A percentile compares a stretch with the other conserved stretches of the same genome.
Evolutionary conservation across 179 eudicot genomes (phyloP).

Genomic region (Pouteria campechiana): DNA sequence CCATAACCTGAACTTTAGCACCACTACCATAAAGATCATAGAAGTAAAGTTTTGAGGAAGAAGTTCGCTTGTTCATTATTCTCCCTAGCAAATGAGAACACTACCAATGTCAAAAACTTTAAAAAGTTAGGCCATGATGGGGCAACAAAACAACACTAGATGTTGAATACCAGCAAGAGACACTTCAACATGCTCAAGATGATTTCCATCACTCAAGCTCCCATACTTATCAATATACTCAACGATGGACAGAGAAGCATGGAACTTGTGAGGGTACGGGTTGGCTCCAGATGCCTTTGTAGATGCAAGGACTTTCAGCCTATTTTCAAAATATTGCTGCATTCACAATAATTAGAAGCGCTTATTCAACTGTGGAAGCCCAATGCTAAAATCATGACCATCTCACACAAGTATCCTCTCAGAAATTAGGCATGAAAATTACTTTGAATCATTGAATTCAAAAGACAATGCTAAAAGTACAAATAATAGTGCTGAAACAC

Average conservation of each 20-base stretch:
- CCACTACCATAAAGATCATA: slow-evolving; percentile 72
- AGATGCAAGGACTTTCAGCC: slow-evolving; percentile 57
- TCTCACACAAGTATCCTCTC: no score
- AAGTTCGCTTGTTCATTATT: slow-evolving; percentile 80
- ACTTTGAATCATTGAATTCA: no score
- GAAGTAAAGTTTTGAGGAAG: slow-evolving; percentile 75
- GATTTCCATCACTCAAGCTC: slow-evolving; percentile 44
- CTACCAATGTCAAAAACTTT: neutral
- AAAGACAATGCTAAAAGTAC: no score
- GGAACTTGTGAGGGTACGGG: slow-evolving; percentile 91
- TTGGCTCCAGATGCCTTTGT: slow-evolving; percentile 61
- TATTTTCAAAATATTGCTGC: slow-evolving; percentile 91
- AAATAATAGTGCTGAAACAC: neutral
- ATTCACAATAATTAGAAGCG: slow-evolving; percentile 6
- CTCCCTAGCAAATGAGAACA: slow-evolving; percentile 39
- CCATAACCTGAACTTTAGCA: slow-evolving; percentile 87
- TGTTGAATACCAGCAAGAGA: slow-evolving; percentile 56
- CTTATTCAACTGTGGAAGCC: neutral
- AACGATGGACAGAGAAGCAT: slow-evolving; percentile 32
- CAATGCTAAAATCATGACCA: no score
- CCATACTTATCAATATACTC: slow-evolving; percentile 58
- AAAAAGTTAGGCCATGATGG: neutral
- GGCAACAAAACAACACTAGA: neutral
- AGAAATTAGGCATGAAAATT: no score
- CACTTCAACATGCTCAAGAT: slow-evolving; percentile 58